Evolutionary conservation across 169 alveolate genomes (phyloP).

Genomic region (Cardiosporidium cionae): DNA sequence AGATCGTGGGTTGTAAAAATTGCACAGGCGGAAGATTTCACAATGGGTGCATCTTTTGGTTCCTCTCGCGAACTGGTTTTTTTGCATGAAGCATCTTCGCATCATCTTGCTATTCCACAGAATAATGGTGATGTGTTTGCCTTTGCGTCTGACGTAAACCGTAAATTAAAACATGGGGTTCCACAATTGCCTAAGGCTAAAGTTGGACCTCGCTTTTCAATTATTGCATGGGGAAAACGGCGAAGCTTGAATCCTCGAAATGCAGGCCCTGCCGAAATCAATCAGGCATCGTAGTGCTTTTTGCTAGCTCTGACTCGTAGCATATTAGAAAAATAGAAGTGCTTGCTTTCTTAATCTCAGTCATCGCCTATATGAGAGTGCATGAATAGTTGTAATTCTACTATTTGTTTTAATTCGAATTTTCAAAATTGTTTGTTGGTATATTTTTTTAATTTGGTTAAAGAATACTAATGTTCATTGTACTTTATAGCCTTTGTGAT

Average conservation of each 20-base stretch:
- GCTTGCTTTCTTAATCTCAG: too few species aligned
- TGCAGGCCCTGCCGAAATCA: constrained; percentile 11
- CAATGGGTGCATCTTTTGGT: constrained; percentile 52
- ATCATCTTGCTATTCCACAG: constrained; percentile 21
- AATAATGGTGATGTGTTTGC: constrained; percentile 26
- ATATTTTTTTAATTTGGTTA: too few species aligned
- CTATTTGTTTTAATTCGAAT: too few species aligned
- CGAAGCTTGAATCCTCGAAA: constrained; percentile 6
- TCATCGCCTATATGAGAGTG: too few species aligned
- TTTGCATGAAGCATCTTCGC: background rate
- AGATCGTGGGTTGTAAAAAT: too few species aligned
- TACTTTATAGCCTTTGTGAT: too few species aligned
- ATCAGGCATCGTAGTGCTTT: background rate
- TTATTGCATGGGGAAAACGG: constrained; percentile 31
- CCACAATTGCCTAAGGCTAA: background rate
- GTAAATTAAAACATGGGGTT: constrained; percentile 28
- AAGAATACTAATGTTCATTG: too few species aligned
- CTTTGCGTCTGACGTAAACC: constrained; percentile 11
- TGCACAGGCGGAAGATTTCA: constrained; percentile 34
- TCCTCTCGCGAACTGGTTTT: constrained; percentile 38
- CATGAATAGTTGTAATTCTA: too few species aligned
- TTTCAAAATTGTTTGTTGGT: too few species aligned
- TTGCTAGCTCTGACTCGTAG: too few species aligned
- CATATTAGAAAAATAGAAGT: too few species aligned
- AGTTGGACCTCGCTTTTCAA: constrained; percentile 17